Evolutionary conservation across 2,329 filamentous ascomycete species (phyloP), one percentile per base, ranked within the genome.

Genomic region (Apiospora phragmitis): DNA sequence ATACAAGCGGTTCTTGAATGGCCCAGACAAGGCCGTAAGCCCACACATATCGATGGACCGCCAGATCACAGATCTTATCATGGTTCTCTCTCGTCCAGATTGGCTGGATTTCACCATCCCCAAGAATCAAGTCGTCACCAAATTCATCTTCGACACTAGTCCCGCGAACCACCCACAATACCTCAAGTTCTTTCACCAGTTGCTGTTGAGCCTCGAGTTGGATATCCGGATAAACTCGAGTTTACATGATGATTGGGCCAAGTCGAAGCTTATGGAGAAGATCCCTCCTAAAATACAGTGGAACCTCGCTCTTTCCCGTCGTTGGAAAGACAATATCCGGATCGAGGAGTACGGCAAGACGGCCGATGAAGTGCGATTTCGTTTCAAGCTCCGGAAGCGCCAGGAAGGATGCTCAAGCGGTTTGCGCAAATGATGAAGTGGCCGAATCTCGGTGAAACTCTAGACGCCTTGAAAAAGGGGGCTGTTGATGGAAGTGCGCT

Each of bases 371-470:
- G 88, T 93, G 65, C 87, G 85, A 71, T 87, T 94, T 65, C 88
- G 90, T 21, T 88, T 91, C 73, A 89, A 87, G 77, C 85, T 89
- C 69, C 92, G 92, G 81, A 88, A 87, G 76, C 85, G 88, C 29
- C 92, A 94, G 79, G 89, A 72, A 91, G 91, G 77, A 89, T 91
- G 77, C 82, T 94, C 59, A 87, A 88, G 74, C 86, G 87, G 45
- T 94, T 94, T 77, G 91, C 91, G 14, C 86, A 89, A 77, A 89
- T 88, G 76, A 90, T 94, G 84, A 94, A 93, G 79, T 94, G 92
- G 92, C 92, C 92, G 1, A 94, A 94, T 75, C 86, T 93, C 71
- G 83, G 83, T 26, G 88, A 89, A 71, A 90, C 92, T 8, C 84
- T 93, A 62, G 87, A 89, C 55, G 85, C 88, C 65, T 84, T 94